Percentiles rank a stretch among this genome's conserved stretches.
These are phyloP conservation scores for Stylonectria norvegica DNA, from an alignment of 2,329 filamentous ascomycete species.

Conservation along the genomic window DNA sequence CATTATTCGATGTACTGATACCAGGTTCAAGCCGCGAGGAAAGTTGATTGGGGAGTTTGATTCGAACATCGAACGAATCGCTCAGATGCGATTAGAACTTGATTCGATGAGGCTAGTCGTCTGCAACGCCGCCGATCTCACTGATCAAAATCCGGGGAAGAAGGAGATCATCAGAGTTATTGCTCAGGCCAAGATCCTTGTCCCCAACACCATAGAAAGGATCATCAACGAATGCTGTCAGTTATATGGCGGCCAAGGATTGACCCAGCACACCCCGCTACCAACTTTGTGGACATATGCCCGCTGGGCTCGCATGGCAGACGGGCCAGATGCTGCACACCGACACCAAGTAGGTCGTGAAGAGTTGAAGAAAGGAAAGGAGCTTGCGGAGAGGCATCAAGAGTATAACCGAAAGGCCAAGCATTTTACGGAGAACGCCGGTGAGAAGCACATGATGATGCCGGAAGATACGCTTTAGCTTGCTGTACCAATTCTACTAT, in stretches of 20 bases:
- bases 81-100: conserved; percentile 81
- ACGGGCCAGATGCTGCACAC: conserved; percentile 90
- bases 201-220: conserved; percentile 70
- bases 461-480: conserved; percentile 18
- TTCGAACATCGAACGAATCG: conserved; percentile 85
- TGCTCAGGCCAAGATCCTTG: conserved; percentile 83
- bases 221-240: conserved; percentile 92
- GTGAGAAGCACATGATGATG: conserved; percentile 28
- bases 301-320: conserved; percentile 74
- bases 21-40: background rate
- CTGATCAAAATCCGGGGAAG: conserved; percentile 77
- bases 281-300: conserved; percentile 65
- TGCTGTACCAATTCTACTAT: too few relatives aligned
- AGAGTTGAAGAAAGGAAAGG: conserved; percentile 64
- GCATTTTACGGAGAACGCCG: conserved; percentile 57
- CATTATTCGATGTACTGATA: background rate
- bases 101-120: conserved; percentile 80
- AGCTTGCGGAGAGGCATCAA: conserved; percentile 56
- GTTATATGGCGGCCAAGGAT: conserved; percentile 78
- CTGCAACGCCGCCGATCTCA: conserved; percentile 83
- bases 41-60: conserved; percentile 59
- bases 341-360: conserved; percentile 69
- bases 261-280: conserved; percentile 86
- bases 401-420: conserved; percentile 59
- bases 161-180: conserved; percentile 85